Evolutionary conservation across 75 land plant genomes (phyloP).

Genomic region (Selaginella tamariscina): DNA sequence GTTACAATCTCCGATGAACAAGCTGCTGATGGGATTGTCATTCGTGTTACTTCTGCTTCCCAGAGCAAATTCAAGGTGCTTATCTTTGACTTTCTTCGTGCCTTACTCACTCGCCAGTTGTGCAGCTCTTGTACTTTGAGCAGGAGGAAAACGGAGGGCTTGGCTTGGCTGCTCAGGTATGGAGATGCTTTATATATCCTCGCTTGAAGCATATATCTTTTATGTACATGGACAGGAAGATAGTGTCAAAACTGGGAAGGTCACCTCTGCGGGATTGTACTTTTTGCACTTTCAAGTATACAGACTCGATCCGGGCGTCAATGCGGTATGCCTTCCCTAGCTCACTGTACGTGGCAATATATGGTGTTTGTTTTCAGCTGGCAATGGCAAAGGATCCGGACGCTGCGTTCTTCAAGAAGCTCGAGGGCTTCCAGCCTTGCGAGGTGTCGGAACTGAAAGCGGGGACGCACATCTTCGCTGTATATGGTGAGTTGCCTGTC

Average conservation of each 20-base stretch:
- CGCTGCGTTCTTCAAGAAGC: slow-evolving; percentile 10
- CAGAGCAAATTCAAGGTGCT: slow-evolving; percentile 98
- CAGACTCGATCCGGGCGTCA: not conserved
- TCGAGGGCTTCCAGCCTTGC: slow-evolving; percentile 5
- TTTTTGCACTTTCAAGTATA: slow-evolving; percentile 11
- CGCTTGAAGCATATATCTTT: not conserved
- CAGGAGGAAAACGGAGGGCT: slow-evolving; percentile 9
- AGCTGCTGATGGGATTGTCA: slow-evolving; percentile 9
- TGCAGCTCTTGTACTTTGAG: slow-evolving; percentile 7
- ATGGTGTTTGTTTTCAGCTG: not conserved
- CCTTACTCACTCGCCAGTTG: not conserved
- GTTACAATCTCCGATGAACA: slow-evolving; percentile 6
- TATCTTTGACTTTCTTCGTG: not conserved
- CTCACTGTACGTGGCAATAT: too few species aligned
- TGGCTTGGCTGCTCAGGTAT: slow-evolving; percentile 1
- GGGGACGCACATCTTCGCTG: slow-evolving; percentile 6
- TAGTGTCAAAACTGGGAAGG: slow-evolving; percentile 4
- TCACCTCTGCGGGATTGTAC: slow-evolving; percentile 4
- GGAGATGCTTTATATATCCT: not conserved
- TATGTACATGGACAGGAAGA: not conserved
- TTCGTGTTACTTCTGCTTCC: slow-evolving; percentile 80
- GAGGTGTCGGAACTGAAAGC: slow-evolving; percentile 8
- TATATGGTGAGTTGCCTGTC: not conserved
- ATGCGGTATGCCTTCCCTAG: slow-evolving; percentile 2
- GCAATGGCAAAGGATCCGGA: slow-evolving; percentile 12